Evolutionary conservation across 345 rosid genomes (phyloP).

Genomic region (Melaleuca quinquenervia): DNA sequence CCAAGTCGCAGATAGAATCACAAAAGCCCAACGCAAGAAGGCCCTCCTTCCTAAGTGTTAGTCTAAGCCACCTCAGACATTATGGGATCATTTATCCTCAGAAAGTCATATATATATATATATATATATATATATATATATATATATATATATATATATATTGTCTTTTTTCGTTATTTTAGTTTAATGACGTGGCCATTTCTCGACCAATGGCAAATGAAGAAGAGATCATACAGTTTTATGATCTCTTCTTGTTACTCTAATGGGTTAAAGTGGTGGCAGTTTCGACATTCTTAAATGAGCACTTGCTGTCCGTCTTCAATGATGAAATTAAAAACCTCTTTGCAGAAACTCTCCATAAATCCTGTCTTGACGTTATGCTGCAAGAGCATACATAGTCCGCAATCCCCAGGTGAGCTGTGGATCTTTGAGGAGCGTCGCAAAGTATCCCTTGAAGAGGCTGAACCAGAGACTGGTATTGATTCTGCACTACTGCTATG

Average conservation of each 20-base stretch:
- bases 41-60: not conserved
- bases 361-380: not conserved
- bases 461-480: not conserved
- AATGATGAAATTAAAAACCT: not conserved
- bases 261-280: too few relatives aligned
- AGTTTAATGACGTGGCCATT: not conserved
- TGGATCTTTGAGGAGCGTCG: not conserved
- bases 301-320: too few relatives aligned
- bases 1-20: too few relatives aligned
- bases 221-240: too few relatives aligned
- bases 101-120: not conserved
- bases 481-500: not conserved
- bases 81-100: not conserved
- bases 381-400: not conserved
- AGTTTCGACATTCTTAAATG: too few relatives aligned
- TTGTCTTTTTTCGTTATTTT: too few relatives aligned
- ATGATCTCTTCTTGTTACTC: too few relatives aligned
- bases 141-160: too few relatives aligned
- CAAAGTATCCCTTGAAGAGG: not conserved
- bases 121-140: too few relatives aligned
- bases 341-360: not conserved
- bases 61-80: not conserved
- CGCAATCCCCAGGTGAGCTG: not conserved
- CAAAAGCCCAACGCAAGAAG: not conserved
- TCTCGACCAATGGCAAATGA: not conserved